Conservation (phyloP, 2,329 filamentous ascomycete species). For the Clarireedia monteithiana region DNA sequence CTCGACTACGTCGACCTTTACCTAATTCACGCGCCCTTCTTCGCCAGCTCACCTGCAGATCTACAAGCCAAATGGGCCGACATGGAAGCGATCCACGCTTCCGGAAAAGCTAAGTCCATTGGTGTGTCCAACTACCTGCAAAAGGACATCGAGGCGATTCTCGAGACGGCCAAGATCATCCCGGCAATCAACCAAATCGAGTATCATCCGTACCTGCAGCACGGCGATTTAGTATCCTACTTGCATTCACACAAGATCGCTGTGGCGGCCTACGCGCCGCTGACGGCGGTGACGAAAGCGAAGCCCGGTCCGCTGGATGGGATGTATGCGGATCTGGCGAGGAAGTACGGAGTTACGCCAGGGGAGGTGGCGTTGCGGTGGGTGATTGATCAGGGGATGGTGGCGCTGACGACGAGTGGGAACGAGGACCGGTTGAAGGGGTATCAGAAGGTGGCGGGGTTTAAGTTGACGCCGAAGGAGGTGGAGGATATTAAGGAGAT, state of each 20-base stretch:
- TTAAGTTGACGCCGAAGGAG: slow-evolving; percentile 53
- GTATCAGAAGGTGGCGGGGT: slow-evolving; percentile 43
- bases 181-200: slow-evolving; percentile 78
- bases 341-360: slow-evolving; percentile 50
- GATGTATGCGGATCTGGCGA: slow-evolving; percentile 42
- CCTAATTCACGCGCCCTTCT: slow-evolving; percentile 52
- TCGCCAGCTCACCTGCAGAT: slow-evolving; percentile 38
- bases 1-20: slow-evolving; percentile 68
- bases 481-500: slow-evolving; percentile 46
- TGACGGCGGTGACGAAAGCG: slow-evolving; percentile 43
- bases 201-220: slow-evolving; percentile 68
- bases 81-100: slow-evolving; percentile 57
- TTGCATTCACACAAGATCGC: slow-evolving; percentile 50
- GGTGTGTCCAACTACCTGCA: slow-evolving; percentile 70
- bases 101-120: slow-evolving; percentile 60
- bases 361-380: slow-evolving; percentile 52
- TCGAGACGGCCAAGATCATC: slow-evolving; percentile 50
- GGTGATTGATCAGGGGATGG: slow-evolving; percentile 51
- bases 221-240: slow-evolving; percentile 50
- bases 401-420: slow-evolving; percentile 51
- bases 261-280: slow-evolving; percentile 46
- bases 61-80: slow-evolving; percentile 54
- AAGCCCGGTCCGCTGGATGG: slow-evolving; percentile 45
- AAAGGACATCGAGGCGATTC: slow-evolving; percentile 45
- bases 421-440: slow-evolving; percentile 49